These are phyloP conservation scores for Metschnikowia cubensis DNA, from an alignment of 805 yeast species.

Conservation along the genomic window DNA sequence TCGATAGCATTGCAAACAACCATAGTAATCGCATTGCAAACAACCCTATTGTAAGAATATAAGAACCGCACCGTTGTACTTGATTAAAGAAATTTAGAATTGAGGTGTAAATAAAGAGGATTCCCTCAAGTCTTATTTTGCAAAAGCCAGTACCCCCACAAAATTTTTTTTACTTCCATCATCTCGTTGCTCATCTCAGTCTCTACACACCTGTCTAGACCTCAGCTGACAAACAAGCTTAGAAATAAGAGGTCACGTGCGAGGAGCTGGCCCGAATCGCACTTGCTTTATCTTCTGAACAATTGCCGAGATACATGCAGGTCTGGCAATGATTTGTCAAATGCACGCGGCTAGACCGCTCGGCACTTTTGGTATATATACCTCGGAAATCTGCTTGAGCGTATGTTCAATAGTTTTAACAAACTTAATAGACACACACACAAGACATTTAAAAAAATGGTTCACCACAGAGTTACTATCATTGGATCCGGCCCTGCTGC, in stretches of 20 bases:
- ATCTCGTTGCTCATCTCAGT: background rate
- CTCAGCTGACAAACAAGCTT: background rate
- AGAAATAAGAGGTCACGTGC: background rate
- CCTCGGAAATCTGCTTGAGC: background rate
- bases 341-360: constrained; percentile 11
- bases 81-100: no score
- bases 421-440: background rate
- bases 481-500: constrained; percentile 99
- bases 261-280: background rate
- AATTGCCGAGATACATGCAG: constrained; percentile 6
- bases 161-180: no score
- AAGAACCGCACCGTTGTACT: no score
- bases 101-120: no score
- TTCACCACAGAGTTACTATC: constrained; percentile 79
- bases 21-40: background rate
- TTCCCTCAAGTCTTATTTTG: background rate
- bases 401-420: background rate
- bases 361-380: constrained; percentile 5
- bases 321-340: constrained; percentile 7
- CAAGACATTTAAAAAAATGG: constrained; percentile 47
- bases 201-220: background rate
- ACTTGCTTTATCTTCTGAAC: background rate
- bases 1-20: background rate
- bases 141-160: background rate
- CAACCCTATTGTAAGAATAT: no score